Conservation (phyloP, 805 yeast species). For the Nakazawaea holstii region DNA sequence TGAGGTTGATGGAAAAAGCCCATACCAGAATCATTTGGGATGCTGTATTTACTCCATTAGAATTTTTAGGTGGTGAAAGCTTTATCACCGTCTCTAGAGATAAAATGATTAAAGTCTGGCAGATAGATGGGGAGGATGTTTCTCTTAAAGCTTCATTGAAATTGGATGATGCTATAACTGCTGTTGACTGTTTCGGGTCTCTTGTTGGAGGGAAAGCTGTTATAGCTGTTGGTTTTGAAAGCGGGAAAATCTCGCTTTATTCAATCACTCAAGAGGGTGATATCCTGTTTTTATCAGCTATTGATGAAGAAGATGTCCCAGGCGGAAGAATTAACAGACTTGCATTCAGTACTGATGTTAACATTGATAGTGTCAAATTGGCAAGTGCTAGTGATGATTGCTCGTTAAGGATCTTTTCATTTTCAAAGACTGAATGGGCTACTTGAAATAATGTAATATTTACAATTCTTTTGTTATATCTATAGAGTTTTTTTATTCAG, state of each 20-base stretch:
- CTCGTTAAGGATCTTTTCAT: constrained; percentile 43
- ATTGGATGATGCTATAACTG: constrained; percentile 56
- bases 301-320: constrained; percentile 45
- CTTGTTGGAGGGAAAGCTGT: constrained; percentile 26
- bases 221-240: constrained; percentile 66
- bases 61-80: constrained; percentile 24
- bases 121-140: constrained; percentile 18
- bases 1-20: constrained; percentile 52
- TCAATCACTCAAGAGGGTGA: constrained; percentile 25
- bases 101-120: constrained; percentile 70
- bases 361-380: constrained; percentile 25
- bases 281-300: constrained; percentile 22
- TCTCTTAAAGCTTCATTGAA: constrained; percentile 35
- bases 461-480: not conserved
- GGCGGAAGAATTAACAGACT: constrained; percentile 58
- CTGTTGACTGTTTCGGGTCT: constrained; percentile 45
- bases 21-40: constrained; percentile 96
- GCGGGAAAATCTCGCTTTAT: constrained; percentile 51
- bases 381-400: constrained; percentile 66
- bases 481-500: not conserved
- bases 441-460: not conserved
- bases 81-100: constrained; percentile 91
- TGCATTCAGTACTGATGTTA: constrained; percentile 40
- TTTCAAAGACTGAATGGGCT: not conserved
- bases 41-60: constrained; percentile 75